These are phyloP conservation scores for Colletotrichum melonis DNA, from an alignment of 2,329 filamentous ascomycete genomes.

Conservation along the genomic window DNA sequence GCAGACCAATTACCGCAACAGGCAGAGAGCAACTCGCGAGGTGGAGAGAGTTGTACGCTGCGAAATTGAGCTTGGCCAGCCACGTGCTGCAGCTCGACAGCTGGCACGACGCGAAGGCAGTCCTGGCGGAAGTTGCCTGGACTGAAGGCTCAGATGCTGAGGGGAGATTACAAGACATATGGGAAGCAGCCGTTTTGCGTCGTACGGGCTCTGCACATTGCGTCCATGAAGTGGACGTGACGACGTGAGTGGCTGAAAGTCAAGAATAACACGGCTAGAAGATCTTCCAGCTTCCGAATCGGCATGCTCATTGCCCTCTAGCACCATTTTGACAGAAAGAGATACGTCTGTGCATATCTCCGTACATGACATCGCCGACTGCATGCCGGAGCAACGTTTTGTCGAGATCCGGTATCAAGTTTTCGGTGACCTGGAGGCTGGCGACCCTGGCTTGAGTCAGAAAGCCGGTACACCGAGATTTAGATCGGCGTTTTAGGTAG, in stretches of 20 bases:
- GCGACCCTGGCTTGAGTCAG: constrained; percentile 6
- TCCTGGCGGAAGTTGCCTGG: constrained; percentile 52
- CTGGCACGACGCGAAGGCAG: constrained; percentile 52
- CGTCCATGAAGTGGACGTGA: neutral
- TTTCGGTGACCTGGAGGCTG: neutral
- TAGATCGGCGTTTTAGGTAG: constrained; percentile 7
- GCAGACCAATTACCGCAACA: constrained; percentile 46
- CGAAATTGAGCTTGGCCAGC: constrained; percentile 54
- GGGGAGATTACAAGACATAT: constrained; percentile 51
- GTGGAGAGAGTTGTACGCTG: constrained; percentile 51
- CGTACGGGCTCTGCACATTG: neutral
- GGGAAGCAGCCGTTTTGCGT: constrained; percentile 52
- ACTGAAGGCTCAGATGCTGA: constrained; percentile 54
- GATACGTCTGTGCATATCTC: neutral
- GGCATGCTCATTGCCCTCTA: neutral
- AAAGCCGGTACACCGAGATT: constrained; percentile 13
- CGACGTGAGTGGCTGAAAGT: neutral
- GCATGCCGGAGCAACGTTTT: neutral
- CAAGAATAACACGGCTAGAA: neutral
- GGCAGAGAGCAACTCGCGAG: constrained; percentile 52
- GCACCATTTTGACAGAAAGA: neutral
- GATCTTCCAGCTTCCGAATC: neutral
- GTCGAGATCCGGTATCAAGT: constrained; percentile 4
- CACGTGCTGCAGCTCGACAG: constrained; percentile 49
- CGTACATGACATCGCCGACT: neutral